Conservation (phyloP, 352 stramenopile genomes). For the Pythium grandisporangium region DNA sequence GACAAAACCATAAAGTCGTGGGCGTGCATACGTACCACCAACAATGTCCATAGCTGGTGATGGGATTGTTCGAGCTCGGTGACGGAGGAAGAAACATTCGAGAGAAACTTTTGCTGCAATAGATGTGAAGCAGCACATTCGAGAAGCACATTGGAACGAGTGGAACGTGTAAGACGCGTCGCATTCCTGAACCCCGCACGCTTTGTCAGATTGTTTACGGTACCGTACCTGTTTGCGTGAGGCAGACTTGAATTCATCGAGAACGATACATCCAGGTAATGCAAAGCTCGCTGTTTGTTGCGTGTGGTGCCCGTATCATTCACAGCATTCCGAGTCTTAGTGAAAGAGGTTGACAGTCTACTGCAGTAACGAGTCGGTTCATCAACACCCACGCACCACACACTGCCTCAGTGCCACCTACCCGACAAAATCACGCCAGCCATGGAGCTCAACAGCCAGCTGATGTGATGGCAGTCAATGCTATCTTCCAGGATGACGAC, state of each 20-base stretch:
- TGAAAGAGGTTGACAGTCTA: background rate
- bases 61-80: slow-evolving; percentile 59
- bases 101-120: slow-evolving; percentile 27
- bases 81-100: slow-evolving; percentile 13
- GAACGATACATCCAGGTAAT: slow-evolving; percentile 38
- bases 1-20: background rate
- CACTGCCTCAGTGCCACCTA: slow-evolving; percentile 1
- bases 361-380: too few species aligned
- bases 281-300: slow-evolving; percentile 60
- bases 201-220: too few species aligned
- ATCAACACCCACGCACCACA: background rate
- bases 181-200: too few species aligned
- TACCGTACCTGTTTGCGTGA: slow-evolving; percentile 36
- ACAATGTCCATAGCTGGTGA: slow-evolving; percentile 53
- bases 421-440: slow-evolving; percentile 47
- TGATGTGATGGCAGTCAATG: slow-evolving; percentile 62
- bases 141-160: too few species aligned
- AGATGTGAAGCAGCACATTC: too few species aligned
- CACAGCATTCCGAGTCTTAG: too few species aligned
- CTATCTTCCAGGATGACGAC: slow-evolving; percentile 32
- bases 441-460: slow-evolving; percentile 63
- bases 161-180: too few species aligned
- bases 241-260: slow-evolving; percentile 50
- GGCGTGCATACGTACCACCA: slow-evolving; percentile 28
- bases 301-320: too few species aligned